Evolutionary conservation across 805 yeast genomes (phyloP).

Genomic region (Sugiyamaella lignohabitans): DNA sequence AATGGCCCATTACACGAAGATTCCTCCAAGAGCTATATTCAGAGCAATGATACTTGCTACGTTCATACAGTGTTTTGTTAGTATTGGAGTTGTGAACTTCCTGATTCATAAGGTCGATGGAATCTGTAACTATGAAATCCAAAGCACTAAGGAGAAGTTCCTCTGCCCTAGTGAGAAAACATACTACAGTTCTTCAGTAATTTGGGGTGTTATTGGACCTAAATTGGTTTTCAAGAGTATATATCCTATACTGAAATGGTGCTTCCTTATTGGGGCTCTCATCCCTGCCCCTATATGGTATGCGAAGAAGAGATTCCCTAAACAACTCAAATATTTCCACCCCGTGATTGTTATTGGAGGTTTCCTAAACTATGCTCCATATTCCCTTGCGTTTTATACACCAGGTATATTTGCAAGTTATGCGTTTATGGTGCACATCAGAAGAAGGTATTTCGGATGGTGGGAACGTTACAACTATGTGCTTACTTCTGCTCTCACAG

Average conservation of each 20-base stretch:
- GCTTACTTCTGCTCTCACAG: constrained; percentile 48
- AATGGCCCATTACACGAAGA: constrained; percentile 38
- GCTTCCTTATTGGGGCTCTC: constrained; percentile 24
- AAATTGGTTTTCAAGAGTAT: constrained; percentile 36
- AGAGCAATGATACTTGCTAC: constrained; percentile 22
- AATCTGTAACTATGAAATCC: constrained; percentile 20
- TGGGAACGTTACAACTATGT: constrained; percentile 48
- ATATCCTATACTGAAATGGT: constrained; percentile 22
- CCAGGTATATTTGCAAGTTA: constrained; percentile 32
- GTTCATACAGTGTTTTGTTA: constrained; percentile 16
- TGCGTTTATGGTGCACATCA: constrained; percentile 36
- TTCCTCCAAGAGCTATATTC: constrained; percentile 37
- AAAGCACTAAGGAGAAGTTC: constrained; percentile 29
- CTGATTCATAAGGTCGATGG: constrained; percentile 28
- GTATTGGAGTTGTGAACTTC: constrained; percentile 28
- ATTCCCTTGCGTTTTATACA: constrained; percentile 20
- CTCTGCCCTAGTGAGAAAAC: constrained; percentile 36
- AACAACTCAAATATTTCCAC: constrained; percentile 1
- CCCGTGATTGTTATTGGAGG: constrained; percentile 27
- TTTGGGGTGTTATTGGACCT: constrained; percentile 45
- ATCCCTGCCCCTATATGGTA: constrained; percentile 10
- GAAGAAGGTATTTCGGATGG: constrained; percentile 45
- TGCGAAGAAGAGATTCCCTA: constrained; percentile 4
- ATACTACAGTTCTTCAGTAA: constrained; percentile 44
- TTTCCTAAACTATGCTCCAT: constrained; percentile 33